Evolutionary conservation across 148 eudicot species (phyloP).

Genomic region (Bassia scoparia): DNA sequence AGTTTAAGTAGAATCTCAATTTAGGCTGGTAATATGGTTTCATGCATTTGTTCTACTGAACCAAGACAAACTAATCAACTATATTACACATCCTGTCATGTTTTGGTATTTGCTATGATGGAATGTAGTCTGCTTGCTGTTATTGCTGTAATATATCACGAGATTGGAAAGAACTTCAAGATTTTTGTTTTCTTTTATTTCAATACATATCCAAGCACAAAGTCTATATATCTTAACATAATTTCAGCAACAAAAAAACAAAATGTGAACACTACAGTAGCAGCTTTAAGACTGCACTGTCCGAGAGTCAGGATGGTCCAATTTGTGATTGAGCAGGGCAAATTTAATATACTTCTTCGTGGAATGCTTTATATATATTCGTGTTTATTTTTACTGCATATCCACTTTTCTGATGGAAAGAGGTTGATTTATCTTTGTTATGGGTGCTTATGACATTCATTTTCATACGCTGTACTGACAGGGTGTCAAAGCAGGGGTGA

Average conservation of each 20-base stretch:
- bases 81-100: background rate
- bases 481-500: constrained; percentile 38
- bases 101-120: background rate
- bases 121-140: background rate
- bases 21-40: background rate
- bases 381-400: constrained; percentile 1
- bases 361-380: background rate
- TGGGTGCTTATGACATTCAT: background rate
- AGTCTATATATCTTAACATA: too few relatives aligned
- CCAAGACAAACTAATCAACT: background rate
- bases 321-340: background rate
- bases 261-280: background rate
- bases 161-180: background rate
- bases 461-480: constrained; percentile 31
- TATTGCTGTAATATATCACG: background rate
- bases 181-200: background rate
- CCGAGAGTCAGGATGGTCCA: background rate
- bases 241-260: background rate
- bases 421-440: background rate
- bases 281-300: background rate
- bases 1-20: background rate
- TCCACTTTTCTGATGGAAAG: constrained; percentile 1
- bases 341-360: background rate
- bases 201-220: background rate
- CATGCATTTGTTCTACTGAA: background rate